A percentile compares a stretch with the other conserved stretches of the same genome.
These are phyloP conservation scores for Cnidoscolus chayamansa DNA, from an alignment of 441 rosid species.

Conservation along the genomic window DNA sequence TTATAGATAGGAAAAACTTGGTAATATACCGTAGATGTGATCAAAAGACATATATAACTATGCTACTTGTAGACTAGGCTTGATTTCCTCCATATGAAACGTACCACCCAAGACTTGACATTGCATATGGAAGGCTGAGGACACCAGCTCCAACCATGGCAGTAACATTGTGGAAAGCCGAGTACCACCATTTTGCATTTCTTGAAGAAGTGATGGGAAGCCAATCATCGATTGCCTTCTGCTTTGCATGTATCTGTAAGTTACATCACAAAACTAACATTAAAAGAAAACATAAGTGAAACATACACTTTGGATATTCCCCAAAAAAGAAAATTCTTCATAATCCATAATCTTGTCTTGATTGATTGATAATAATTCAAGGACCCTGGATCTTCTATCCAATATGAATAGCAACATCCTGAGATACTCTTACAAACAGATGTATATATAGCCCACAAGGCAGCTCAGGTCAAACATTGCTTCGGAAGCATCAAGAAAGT, in stretches of 20 bases:
- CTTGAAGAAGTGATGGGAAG: constrained; percentile 73
- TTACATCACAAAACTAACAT: neutral
- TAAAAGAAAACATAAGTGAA: too few species aligned
- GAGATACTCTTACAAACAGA: too few species aligned
- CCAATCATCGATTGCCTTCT: constrained; percentile 62
- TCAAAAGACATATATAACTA: neutral
- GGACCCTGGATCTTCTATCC: too few species aligned
- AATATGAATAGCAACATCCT: too few species aligned
- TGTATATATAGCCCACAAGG: too few species aligned
- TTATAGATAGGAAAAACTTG: neutral
- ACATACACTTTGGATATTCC: constrained; percentile 4
- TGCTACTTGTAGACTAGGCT: neutral
- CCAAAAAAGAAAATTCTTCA: too few species aligned
- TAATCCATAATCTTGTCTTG: too few species aligned
- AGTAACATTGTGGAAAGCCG: constrained; percentile 90
- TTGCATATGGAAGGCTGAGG: constrained; percentile 79
- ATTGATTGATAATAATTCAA: too few species aligned
- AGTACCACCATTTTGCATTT: constrained; percentile 86
- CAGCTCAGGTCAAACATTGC: neutral
- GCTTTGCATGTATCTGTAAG: constrained; percentile 35
- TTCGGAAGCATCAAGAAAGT: neutral
- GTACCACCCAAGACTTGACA: constrained; percentile 80
- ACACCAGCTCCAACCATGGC: constrained; percentile 96
- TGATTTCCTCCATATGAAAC: too few species aligned
- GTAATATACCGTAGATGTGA: neutral